These are phyloP conservation scores for Parathielavia appendiculata DNA, from an alignment of 495 filamentous ascomycete genomes.

Conservation along the genomic window DNA sequence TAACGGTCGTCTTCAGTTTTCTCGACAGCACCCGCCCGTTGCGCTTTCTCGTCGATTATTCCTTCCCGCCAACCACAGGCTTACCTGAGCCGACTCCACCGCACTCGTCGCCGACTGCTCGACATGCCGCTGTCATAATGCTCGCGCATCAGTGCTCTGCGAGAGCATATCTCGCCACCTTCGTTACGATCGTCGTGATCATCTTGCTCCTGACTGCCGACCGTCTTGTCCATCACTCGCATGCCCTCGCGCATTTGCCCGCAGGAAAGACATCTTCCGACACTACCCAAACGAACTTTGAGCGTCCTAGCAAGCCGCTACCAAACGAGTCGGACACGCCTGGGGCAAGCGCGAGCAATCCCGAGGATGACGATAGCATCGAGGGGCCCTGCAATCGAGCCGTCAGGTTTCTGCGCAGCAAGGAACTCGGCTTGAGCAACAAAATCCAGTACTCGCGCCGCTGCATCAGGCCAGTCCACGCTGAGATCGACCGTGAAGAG, in stretches of 20 bases:
- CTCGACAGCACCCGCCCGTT: neutral
- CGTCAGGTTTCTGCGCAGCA: conserved; percentile 24
- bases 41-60: neutral
- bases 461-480: conserved; percentile 33
- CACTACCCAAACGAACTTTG: no score
- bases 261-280: neutral
- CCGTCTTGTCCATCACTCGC: conserved; percentile 21
- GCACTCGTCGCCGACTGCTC: neutral
- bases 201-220: conserved; percentile 19
- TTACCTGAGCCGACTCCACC: no score
- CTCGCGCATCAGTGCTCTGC: conserved; percentile 18
- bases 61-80: no score
- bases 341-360: neutral
- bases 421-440: conserved; percentile 31
- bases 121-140: conserved; percentile 8
- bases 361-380: neutral
- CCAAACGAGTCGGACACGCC: neutral
- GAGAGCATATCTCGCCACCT: conserved; percentile 19
- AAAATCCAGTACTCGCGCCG: conserved; percentile 37
- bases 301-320: neutral
- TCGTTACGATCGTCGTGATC: conserved; percentile 18
- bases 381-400: conserved; percentile 10
- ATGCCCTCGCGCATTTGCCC: neutral
- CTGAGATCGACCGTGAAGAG: conserved; percentile 24
- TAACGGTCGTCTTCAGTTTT: no score